A percentile compares a stretch with the other conserved stretches of the same genome.
These are phyloP conservation scores for Geopyxis carbonaria DNA, from an alignment of 495 filamentous ascomycete genomes.

Conservation along the genomic window DNA sequence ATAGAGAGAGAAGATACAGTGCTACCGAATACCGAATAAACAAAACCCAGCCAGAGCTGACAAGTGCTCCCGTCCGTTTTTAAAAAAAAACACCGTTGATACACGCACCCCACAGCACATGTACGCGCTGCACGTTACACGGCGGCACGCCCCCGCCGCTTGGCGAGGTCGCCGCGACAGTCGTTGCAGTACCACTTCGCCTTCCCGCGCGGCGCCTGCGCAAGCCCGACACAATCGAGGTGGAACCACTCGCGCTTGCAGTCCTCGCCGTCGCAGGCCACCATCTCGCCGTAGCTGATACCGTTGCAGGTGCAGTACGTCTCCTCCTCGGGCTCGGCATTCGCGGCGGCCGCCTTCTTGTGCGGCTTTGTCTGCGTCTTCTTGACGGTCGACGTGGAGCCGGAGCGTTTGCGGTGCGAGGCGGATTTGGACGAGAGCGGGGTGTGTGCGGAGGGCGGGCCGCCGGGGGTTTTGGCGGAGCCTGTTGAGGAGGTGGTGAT, in stretches of 20 bases:
- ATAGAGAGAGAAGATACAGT: too few species aligned
- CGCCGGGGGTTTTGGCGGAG: neutral
- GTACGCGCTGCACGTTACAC: too few species aligned
- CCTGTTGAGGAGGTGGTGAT: neutral
- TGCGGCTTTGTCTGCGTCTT: constrained; percentile 14
- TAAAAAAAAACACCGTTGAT: too few species aligned
- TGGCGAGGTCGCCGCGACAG: constrained; percentile 54
- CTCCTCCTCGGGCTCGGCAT: constrained; percentile 42
- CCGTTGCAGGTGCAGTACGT: constrained; percentile 87
- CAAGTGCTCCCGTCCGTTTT: too few species aligned
- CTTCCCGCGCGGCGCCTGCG: constrained; percentile 66
- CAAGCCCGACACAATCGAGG: constrained; percentile 75
- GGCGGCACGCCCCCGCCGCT: constrained; percentile 30
- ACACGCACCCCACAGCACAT: too few species aligned
- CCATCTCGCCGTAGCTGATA: constrained; percentile 93
- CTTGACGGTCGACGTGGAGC: constrained; percentile 15
- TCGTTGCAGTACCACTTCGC: constrained; percentile 87
- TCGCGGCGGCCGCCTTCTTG: constrained; percentile 10
- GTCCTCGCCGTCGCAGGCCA: constrained; percentile 80
- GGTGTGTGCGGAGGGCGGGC: constrained; percentile 4
- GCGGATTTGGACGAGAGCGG: constrained; percentile 7
- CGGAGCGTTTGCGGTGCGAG: constrained; percentile 16
- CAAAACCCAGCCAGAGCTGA: too few species aligned
- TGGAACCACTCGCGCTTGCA: constrained; percentile 95
- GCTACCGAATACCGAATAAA: too few species aligned